Conservation (phyloP, 208 protist species). For the Acanthamoeba triangularis region DNA sequence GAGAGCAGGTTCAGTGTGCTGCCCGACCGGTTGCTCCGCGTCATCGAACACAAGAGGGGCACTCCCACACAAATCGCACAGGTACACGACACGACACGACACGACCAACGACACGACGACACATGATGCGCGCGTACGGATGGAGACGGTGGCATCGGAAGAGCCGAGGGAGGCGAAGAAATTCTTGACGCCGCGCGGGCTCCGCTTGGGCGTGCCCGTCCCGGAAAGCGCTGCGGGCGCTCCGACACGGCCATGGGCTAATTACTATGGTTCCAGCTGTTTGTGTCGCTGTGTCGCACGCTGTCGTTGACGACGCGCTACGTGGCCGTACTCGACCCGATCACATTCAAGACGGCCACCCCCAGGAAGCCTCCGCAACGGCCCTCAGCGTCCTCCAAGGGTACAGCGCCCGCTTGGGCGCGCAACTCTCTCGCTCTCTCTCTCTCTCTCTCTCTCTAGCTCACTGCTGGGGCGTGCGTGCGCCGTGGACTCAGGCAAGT, state of each 20-base stretch:
- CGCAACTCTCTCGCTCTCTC: neutral
- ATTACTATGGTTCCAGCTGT: neutral
- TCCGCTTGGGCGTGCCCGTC: neutral
- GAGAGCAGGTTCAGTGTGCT: neutral
- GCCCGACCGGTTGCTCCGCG: neutral
- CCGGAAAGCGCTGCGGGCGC: too few species aligned
- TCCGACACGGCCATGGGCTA: neutral
- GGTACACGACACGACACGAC: neutral
- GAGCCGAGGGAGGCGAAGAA: neutral
- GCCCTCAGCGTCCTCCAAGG: neutral
- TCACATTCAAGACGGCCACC: neutral
- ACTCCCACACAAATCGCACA: slow-evolving; percentile 64
- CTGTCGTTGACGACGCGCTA: slow-evolving; percentile 38
- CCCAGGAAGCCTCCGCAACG: slow-evolving; percentile 18
- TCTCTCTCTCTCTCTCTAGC: neutral
- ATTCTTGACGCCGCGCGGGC: neutral
- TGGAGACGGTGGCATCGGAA: neutral
- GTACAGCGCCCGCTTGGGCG: too few species aligned
- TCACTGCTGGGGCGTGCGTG: too few species aligned
- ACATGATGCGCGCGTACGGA: neutral
- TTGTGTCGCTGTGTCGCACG: neutral
- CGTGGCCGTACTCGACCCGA: slow-evolving; percentile 9
- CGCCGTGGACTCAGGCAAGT: too few species aligned
- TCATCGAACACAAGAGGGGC: neutral
- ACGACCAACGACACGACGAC: too few species aligned